Base-by-base conservation (phyloP, 2,329 filamentous ascomycete species). In the Hypoxylon sp. region DNA sequence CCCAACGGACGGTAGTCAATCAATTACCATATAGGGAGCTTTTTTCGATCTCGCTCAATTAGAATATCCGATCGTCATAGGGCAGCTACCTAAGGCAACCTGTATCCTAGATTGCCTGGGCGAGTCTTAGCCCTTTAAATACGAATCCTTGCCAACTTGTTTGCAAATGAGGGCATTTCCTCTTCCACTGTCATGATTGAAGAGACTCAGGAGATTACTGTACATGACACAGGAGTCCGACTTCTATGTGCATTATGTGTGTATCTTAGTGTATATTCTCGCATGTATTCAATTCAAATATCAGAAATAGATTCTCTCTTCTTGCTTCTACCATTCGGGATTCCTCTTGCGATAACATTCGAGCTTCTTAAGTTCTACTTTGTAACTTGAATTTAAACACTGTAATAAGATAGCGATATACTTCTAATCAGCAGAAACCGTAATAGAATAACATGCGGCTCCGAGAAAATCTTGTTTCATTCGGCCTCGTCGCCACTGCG, bases 371-470 rank as follows among this genome's bases (percentile, higher is more conserved):
- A 28, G 1, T 41, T 17, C 9, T 52, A n/a, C 17, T 25, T 2
- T 9, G 5, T 21, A 43, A 19, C 3, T 38, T 52, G 5, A 25
- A 38, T 19, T 9, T 50, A 34, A 43, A 32, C 10, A 65, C 38
- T 49, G 9, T 50, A 36, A 25, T 21, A 30, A 19, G 2, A 53
- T 28, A 45, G 34, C 17, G 9, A 59, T 34, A 48, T 43, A 13
- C 17, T 17, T 25, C 14, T 48, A 3, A 34, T 53, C 17, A 56
- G 5, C 28, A 34, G 17, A 32, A 13, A 41, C 5, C n/a, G 13
- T 25, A 56, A 19, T 19, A 32, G 50, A 65, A 48, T 25, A 75
- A 48, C 32, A 75, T 75, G 74, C 66, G 72, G 21, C 50, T 72
- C 36, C 59, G 51, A 60, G 58, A 46, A 19, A 23, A 43, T n/a